Percentiles rank a stretch among this genome's conserved stretches.
These are phyloP conservation scores for Trametes hirsuta DNA, from an alignment of 1,284 basidiomycete genomes.

Conservation along the genomic window DNA sequence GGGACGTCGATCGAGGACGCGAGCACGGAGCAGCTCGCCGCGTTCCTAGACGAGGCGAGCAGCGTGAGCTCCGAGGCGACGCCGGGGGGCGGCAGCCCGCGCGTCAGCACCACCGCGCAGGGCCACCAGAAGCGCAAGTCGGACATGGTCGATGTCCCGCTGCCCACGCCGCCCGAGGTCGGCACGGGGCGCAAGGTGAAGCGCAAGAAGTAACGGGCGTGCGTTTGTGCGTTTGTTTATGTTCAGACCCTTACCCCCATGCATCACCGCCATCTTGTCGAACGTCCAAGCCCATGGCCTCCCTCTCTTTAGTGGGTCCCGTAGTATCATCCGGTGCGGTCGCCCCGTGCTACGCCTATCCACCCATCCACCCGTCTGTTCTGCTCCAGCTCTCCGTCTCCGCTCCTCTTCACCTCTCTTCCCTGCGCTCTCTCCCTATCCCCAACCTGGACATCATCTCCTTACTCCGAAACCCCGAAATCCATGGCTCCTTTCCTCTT, in stretches of 20 bases:
- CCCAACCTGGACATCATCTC: no score
- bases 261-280: background rate
- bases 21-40: conserved; percentile 44
- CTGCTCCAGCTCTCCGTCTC: background rate
- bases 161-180: conserved; percentile 14
- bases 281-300: background rate
- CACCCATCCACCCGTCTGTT: background rate
- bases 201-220: conserved; percentile 30
- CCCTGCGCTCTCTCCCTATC: background rate
- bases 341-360: background rate
- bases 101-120: conserved; percentile 1
- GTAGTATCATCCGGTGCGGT: background rate
- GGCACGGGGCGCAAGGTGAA: conserved; percentile 28
- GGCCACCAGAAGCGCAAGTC: conserved; percentile 51
- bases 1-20: conserved; percentile 35
- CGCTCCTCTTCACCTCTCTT: background rate
- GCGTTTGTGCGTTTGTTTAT: background rate
- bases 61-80: conserved; percentile 20
- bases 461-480: no score
- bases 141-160: conserved; percentile 36
- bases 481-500: background rate
- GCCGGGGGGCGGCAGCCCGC: conserved; percentile 18
- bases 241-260: background rate
- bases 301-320: background rate
- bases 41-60: conserved; percentile 48